A percentile compares a stretch with the other conserved stretches of the same genome.
Conservation (phyloP, 768 basidiomycete species). For the Lactarius hatsudake region DNA sequence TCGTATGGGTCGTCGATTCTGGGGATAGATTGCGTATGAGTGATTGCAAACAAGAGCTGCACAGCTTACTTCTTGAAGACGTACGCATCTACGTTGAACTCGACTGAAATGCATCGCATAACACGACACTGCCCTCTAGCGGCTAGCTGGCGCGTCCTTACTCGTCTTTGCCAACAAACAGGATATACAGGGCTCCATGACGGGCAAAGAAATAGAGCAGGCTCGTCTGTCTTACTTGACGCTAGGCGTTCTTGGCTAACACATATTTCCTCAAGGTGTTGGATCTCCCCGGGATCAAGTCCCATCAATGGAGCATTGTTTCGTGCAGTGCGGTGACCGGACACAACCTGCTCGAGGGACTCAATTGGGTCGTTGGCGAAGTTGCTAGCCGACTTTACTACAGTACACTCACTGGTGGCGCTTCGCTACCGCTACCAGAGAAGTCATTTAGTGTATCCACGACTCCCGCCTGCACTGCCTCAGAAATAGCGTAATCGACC, state of each 20-base stretch:
- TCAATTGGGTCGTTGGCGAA: conserved; percentile 91
- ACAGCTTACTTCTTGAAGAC: conserved; percentile 85
- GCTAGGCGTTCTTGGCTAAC: neutral
- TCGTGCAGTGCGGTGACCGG: conserved; percentile 93
- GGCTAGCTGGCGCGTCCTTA: conserved; percentile 92
- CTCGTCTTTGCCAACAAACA: conserved; percentile 98
- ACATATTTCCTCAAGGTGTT: conserved; percentile 54
- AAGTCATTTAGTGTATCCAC: neutral
- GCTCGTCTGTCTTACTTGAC: conserved; percentile 45
- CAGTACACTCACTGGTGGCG: conserved; percentile 40
- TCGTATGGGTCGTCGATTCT: conserved; percentile 99
- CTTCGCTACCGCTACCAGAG: neutral
- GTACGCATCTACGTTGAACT: conserved; percentile 41
- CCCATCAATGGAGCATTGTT: conserved; percentile 88
- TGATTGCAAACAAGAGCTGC: conserved; percentile 87
- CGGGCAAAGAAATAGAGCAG: conserved; percentile 74
- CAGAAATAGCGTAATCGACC: too few species aligned
- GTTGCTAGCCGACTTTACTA: conserved; percentile 88
- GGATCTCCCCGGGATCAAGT: conserved; percentile 73
- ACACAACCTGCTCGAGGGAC: conserved; percentile 74
- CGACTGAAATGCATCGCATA: neutral
- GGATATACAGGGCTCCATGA: conserved; percentile 87
- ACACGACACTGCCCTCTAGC: conserved; percentile 43
- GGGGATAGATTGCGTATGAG: conserved; percentile 85
- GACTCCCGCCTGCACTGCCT: too few species aligned